These are phyloP conservation scores for Tricholoma hemisulphureum DNA, from an alignment of 768 basidiomycete genomes.

Conservation along the genomic window DNA sequence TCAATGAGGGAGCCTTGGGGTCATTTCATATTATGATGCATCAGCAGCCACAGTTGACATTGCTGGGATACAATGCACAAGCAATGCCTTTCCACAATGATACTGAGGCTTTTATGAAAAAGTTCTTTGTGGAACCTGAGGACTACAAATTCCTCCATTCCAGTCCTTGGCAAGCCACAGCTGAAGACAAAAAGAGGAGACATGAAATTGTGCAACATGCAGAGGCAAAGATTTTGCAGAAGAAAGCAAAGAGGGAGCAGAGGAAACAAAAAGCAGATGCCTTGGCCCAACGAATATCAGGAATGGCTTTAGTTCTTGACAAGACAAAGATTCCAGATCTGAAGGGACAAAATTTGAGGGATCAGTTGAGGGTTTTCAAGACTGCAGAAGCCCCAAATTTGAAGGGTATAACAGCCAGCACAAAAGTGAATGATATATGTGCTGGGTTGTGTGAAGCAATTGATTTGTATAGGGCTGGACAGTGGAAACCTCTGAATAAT, in stretches of 20 bases:
- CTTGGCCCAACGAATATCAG: not conserved
- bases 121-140: not conserved
- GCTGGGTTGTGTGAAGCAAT: not conserved
- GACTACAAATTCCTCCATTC: not conserved
- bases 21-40: too few species aligned
- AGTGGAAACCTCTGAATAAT: not conserved
- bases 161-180: not conserved
- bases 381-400: not conserved
- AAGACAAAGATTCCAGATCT: not conserved
- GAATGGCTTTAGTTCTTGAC: not conserved
- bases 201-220: not conserved
- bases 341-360: not conserved
- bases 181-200: not conserved
- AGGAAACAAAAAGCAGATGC: not conserved
- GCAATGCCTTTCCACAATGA: not conserved
- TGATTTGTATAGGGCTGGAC: not conserved
- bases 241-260: not conserved
- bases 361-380: not conserved
- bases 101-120: not conserved
- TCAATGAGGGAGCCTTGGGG: too few species aligned
- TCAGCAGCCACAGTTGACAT: not conserved
- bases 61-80: not conserved
- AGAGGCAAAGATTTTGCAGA: not conserved
- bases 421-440: not conserved
- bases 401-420: not conserved